Percentiles rank a stretch among this genome's conserved stretches.
Conservation (phyloP, 805 yeast genomes). For the Barnettozyma vustinii region DNA sequence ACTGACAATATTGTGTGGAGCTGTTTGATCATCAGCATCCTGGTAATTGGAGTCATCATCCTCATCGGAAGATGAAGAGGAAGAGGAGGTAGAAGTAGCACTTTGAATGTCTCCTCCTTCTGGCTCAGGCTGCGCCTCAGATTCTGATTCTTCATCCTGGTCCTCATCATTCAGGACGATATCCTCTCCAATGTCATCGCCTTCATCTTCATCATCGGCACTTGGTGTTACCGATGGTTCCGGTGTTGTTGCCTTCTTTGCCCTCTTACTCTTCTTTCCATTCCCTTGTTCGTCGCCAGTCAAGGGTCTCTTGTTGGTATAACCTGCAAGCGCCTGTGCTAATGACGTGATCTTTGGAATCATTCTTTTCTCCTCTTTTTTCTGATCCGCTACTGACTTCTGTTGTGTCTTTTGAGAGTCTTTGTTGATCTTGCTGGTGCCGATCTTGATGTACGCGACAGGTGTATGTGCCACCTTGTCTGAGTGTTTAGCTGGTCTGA, state of each 20-base stretch:
- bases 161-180: constrained; percentile 27
- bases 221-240: background rate
- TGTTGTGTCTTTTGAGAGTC: background rate
- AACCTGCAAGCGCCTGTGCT: constrained; percentile 24
- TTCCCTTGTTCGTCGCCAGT: constrained; percentile 12
- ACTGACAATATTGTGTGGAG: constrained; percentile 20
- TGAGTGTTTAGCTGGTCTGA: constrained; percentile 54
- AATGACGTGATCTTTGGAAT: constrained; percentile 14
- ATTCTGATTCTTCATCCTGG: constrained; percentile 16
- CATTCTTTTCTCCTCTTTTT: constrained; percentile 5
- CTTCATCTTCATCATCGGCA: constrained; percentile 13
- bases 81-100: background rate
- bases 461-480: constrained; percentile 44
- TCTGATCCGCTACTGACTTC: constrained; percentile 8
- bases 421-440: constrained; percentile 9
- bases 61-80: constrained; percentile 11
- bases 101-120: background rate
- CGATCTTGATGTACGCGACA: constrained; percentile 38
- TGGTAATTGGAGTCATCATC: constrained; percentile 18
- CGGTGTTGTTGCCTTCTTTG: constrained; percentile 9
- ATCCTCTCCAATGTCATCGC: constrained; percentile 31
- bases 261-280: constrained; percentile 22
- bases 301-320: constrained; percentile 20
- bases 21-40: constrained; percentile 13
- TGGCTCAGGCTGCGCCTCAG: background rate